Percentiles rank a stretch among this genome's conserved stretches.
Evolutionary conservation across 441 rosid genomes (phyloP).

Genomic region (Theobroma grandiflorum): DNA sequence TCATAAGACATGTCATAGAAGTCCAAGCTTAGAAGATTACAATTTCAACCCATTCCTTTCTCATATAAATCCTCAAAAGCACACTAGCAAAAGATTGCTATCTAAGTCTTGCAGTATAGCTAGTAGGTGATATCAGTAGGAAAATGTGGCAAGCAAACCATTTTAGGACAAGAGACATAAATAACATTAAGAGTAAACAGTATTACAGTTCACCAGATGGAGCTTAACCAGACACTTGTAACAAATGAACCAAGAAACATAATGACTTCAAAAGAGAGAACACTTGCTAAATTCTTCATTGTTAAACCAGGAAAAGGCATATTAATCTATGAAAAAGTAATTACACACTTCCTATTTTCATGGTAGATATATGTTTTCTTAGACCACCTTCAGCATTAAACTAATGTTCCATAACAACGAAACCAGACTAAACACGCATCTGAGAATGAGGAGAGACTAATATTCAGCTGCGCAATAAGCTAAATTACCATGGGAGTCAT

Average conservation of each 20-base stretch:
- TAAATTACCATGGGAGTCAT: slow-evolving; percentile 45
- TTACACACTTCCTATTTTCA: not conserved
- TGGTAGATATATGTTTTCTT: not conserved
- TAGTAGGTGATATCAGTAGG: not conserved
- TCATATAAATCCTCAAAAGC: not conserved
- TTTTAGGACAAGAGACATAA: not conserved
- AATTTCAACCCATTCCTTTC: not conserved
- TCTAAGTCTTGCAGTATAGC: not conserved
- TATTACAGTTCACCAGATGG: not conserved
- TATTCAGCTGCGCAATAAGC: not conserved
- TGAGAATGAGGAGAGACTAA: not conserved
- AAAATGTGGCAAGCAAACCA: not conserved
- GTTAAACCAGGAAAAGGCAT: not conserved
- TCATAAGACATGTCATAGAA: not conserved
- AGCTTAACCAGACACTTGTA: not conserved
- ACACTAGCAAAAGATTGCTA: not conserved
- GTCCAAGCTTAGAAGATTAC: not conserved
- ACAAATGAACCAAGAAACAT: not conserved
- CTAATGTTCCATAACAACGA: not conserved
- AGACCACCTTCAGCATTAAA: not conserved
- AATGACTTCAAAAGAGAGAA: not conserved
- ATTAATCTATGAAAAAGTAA: not conserved
- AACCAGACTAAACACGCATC: not conserved
- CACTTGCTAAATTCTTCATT: slow-evolving; percentile 17
- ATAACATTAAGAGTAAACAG: slow-evolving; percentile 4